phyloP scores from a whole-genome alignment of 2,329 filamentous ascomycete species.

The Setomelanomma holmii region DNA sequence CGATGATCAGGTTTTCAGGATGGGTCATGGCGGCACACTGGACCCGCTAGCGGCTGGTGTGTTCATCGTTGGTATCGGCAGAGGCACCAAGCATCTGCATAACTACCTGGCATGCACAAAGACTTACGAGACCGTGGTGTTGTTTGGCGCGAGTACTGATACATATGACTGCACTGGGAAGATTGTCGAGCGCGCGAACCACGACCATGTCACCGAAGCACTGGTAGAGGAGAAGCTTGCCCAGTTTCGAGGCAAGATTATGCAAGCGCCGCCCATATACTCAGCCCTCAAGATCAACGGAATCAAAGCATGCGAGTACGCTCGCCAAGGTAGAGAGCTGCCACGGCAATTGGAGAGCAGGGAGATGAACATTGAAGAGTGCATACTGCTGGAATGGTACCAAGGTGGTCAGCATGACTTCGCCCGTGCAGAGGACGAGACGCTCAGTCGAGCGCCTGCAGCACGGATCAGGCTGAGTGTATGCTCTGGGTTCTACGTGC shows the following conservation, averaged over 20 bases:
- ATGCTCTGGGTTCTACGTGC: slow-evolving; percentile 41
- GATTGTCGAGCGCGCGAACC: slow-evolving; percentile 16
- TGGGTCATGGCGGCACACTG: slow-evolving; percentile 42
- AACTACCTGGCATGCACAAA: slow-evolving; percentile 36
- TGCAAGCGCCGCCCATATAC: slow-evolving; percentile 36
- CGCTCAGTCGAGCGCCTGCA: slow-evolving; percentile 22
- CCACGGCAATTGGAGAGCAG: slow-evolving; percentile 34
- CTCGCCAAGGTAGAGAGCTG: slow-evolving; percentile 28
- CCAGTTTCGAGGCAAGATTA: slow-evolving; percentile 29
- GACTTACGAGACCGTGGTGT: slow-evolving; percentile 36
- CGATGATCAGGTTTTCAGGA: slow-evolving; percentile 30
- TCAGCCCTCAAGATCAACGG: slow-evolving; percentile 41
- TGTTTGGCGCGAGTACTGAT: slow-evolving; percentile 41
- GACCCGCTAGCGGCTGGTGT: slow-evolving; percentile 40
- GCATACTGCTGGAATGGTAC: slow-evolving; percentile 35
- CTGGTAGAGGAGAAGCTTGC: slow-evolving; percentile 26
- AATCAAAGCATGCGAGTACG: slow-evolving; percentile 40
- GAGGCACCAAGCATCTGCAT: slow-evolving; percentile 38
- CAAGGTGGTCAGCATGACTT: slow-evolving; percentile 26
- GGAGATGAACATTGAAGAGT: slow-evolving; percentile 37
- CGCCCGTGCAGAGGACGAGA: slow-evolving; percentile 13
- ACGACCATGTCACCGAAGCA: slow-evolving; percentile 25
- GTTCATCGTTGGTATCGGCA: slow-evolving; percentile 39
- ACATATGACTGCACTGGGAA: slow-evolving; percentile 36
- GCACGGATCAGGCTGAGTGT: slow-evolving; percentile 32